phyloP scores from a whole-genome alignment of 1,284 basidiomycete species.

The Sporisorium sorghi region DNA sequence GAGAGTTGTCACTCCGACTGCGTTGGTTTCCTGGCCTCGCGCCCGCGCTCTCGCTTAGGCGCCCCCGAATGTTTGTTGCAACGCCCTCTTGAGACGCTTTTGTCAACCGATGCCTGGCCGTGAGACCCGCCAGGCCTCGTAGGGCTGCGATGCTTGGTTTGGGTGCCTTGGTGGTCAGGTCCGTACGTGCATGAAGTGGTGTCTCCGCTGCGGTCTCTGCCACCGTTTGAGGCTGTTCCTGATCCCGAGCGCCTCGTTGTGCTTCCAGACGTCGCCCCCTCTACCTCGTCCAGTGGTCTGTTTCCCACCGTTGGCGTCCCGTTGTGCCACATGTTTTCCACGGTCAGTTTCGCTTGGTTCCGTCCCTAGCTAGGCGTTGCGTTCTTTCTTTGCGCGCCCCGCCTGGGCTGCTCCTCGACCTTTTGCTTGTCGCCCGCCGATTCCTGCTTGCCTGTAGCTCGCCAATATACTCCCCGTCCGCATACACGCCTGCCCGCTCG shows the following conservation, averaged over 20 bases:
- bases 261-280: too few species aligned
- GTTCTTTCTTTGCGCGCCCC: not conserved
- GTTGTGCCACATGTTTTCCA: not conserved
- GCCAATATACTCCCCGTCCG: conserved; percentile 15
- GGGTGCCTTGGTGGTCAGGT: not conserved
- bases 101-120: not conserved
- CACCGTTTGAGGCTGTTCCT: not conserved
- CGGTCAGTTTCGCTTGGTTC: not conserved
- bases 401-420: not conserved
- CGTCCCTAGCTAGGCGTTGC: not conserved
- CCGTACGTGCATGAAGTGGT: not conserved
- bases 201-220: not conserved
- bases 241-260: conserved; percentile 19
- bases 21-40: not conserved
- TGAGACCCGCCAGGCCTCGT: not conserved
- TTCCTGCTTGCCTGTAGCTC: not conserved
- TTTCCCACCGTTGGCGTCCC: conserved; percentile 4
- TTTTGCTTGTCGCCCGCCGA: not conserved
- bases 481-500: conserved; percentile 1
- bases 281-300: too few species aligned
- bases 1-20: not conserved
- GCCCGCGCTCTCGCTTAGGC: not conserved
- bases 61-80: not conserved
- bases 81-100: not conserved
- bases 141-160: not conserved